A percentile compares a stretch with the other conserved stretches of the same genome.
phyloP scores from a whole-genome alignment of 257 asterid species.

The Solanum paucissectum region DNA sequence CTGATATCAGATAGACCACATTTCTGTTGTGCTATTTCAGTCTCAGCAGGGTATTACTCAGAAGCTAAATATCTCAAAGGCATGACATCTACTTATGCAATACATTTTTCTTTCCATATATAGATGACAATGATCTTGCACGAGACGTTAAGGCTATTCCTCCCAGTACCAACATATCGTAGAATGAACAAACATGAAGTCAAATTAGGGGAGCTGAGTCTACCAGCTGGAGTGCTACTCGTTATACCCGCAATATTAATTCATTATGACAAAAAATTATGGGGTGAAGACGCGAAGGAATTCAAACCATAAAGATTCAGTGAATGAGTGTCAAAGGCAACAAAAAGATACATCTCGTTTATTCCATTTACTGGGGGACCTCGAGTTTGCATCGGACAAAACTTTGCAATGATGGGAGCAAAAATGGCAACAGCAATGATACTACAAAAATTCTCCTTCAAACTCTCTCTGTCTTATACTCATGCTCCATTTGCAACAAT shows the following conservation, averaged over 20 bases:
- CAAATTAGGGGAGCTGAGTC: constrained; percentile 3
- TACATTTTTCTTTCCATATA: neutral
- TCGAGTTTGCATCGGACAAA: constrained; percentile 22
- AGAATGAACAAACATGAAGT: constrained; percentile 9
- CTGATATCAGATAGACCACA: no score
- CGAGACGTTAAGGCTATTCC: constrained; percentile 23
- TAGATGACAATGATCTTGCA: constrained; percentile 28
- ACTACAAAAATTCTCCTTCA: constrained; percentile 15
- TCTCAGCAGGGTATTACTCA: no score
- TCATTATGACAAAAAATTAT: constrained; percentile 15
- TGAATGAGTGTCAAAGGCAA: constrained; percentile 18
- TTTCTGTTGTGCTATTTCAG: no score
- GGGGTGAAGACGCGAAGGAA: constrained; percentile 26
- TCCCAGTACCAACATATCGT: neutral
- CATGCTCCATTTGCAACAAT: constrained; percentile 16
- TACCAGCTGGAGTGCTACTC: constrained; percentile 15
- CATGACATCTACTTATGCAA: neutral
- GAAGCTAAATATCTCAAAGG: no score
- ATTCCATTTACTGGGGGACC: constrained; percentile 32
- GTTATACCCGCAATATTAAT: constrained; percentile 6
- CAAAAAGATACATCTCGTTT: constrained; percentile 6
- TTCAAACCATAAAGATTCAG: constrained; percentile 25
- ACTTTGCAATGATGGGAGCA: constrained; percentile 23
- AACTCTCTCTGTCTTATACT: constrained; percentile 20
- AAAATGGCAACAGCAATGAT: constrained; percentile 22